A percentile compares a stretch with the other conserved stretches of the same genome.
Conservation (phyloP, 352 stramenopile species). For the Phytophthora sansomeana region DNA sequence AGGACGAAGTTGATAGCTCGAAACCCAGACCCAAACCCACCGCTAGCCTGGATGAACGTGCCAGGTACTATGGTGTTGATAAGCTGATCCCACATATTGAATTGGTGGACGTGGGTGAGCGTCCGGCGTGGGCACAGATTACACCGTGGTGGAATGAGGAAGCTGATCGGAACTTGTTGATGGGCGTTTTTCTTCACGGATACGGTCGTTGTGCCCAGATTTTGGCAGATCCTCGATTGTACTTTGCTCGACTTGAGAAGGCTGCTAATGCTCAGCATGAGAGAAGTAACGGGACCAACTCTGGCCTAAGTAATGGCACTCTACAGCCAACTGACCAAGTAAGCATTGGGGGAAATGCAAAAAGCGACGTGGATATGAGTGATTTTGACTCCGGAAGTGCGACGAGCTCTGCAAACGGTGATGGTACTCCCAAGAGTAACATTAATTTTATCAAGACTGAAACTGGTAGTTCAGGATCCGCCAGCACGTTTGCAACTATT, state of each 20-base stretch:
- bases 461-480: not conserved
- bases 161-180: conserved; percentile 79
- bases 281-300: conserved; percentile 18
- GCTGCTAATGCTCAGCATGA: conserved; percentile 41
- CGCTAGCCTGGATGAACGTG: conserved; percentile 78
- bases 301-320: conserved; percentile 3
- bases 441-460: conserved; percentile 37
- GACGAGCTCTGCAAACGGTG: conserved; percentile 47
- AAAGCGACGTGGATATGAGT: conserved; percentile 46
- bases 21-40: conserved; percentile 41
- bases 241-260: conserved; percentile 75
- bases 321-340: conserved; percentile 1
- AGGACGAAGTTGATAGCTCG: conserved; percentile 18
- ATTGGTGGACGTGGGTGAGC: conserved; percentile 72
- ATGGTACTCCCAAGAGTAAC: conserved; percentile 40
- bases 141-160: conserved; percentile 89
- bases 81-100: conserved; percentile 69
- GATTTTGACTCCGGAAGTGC: conserved; percentile 63
- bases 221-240: conserved; percentile 72
- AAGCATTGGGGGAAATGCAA: conserved; percentile 26
- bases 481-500: conserved; percentile 11
- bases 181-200: conserved; percentile 87
- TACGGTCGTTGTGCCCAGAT: conserved; percentile 90
- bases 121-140: conserved; percentile 84
- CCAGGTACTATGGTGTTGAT: conserved; percentile 74